Conservation (phyloP, 371 early-diverging fungal genomes). For the Mortierella sp. region DNA sequence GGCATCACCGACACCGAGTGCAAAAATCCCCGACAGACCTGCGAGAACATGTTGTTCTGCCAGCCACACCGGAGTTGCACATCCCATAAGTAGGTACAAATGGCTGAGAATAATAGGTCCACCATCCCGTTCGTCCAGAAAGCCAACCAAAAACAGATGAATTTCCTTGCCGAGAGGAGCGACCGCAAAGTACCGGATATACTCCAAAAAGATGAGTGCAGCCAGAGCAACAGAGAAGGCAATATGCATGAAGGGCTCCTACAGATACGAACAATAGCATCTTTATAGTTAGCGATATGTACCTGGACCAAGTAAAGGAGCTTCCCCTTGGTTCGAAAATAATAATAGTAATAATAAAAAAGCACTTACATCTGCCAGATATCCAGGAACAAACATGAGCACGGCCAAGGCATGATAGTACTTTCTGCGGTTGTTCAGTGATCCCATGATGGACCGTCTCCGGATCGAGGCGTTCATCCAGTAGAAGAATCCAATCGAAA, state of each 20-base stretch:
- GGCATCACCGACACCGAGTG: constrained; percentile 91
- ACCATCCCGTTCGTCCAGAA: constrained; percentile 85
- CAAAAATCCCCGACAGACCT: constrained; percentile 81
- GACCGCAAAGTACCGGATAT: constrained; percentile 80
- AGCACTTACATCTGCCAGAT: constrained; percentile 73
- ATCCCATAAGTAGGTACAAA: constrained; percentile 88
- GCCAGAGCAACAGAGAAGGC: constrained; percentile 85
- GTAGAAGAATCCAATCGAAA: constrained; percentile 69
- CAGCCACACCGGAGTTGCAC: constrained; percentile 92
- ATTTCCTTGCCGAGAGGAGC: constrained; percentile 78
- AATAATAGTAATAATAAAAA: not conserved
- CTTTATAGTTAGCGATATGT: no score
- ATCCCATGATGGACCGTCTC: constrained; percentile 57
- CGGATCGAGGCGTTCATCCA: constrained; percentile 57
- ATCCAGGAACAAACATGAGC: constrained; percentile 88
- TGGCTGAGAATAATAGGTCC: constrained; percentile 89
- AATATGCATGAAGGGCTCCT: constrained; percentile 81
- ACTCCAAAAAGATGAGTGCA: constrained; percentile 81
- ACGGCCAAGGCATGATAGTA: constrained; percentile 88
- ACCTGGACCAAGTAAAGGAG: no score
- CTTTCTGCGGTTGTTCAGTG: constrained; percentile 82
- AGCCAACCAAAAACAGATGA: constrained; percentile 77
- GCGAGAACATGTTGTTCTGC: constrained; percentile 66
- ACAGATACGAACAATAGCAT: no score
- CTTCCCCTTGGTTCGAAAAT: not conserved